These are phyloP conservation scores for Megacollybia marginata DNA, from an alignment of 768 basidiomycete genomes.

Conservation along the genomic window DNA sequence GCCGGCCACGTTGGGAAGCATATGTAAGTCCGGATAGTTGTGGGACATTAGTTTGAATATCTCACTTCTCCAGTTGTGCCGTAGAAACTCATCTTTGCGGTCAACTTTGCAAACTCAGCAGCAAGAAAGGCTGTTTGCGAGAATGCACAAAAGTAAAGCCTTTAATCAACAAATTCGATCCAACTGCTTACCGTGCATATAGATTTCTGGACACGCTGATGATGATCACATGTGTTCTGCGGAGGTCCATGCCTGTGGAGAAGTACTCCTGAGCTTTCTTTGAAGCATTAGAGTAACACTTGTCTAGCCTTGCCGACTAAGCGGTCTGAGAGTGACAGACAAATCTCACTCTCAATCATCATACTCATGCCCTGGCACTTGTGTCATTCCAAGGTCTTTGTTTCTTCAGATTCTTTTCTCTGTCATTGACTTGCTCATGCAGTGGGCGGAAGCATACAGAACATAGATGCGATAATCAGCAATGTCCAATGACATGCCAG, in stretches of 20 bases:
- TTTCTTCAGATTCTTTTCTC: not conserved
- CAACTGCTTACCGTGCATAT: not conserved
- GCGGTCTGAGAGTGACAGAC: constrained; percentile 18
- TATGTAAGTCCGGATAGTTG: constrained; percentile 28
- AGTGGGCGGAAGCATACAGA: constrained; percentile 38
- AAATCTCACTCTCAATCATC: constrained; percentile 8
- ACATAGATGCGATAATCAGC: constrained; percentile 44
- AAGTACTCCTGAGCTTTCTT: constrained; percentile 21
- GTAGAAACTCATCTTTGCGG: constrained; percentile 49
- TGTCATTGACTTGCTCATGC: not conserved
- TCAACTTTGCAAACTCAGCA: constrained; percentile 35
- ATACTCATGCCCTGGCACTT: constrained; percentile 35
- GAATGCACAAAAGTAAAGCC: constrained; percentile 43
- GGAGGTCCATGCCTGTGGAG: constrained; percentile 45
- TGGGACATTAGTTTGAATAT: not conserved
- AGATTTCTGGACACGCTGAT: constrained; percentile 42
- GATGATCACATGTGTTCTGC: constrained; percentile 49
- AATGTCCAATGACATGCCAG: constrained; percentile 47
- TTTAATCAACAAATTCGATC: not conserved
- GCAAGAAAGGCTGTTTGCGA: constrained; percentile 42
- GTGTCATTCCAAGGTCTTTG: constrained; percentile 33
- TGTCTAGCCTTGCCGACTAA: constrained; percentile 35
- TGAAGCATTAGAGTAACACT: constrained; percentile 2
- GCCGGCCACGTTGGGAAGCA: constrained; percentile 53
- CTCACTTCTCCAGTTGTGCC: constrained; percentile 34